phyloP scores from a whole-genome alignment of 1,284 basidiomycete genomes.

The Lentinula novae-zelandiae region DNA sequence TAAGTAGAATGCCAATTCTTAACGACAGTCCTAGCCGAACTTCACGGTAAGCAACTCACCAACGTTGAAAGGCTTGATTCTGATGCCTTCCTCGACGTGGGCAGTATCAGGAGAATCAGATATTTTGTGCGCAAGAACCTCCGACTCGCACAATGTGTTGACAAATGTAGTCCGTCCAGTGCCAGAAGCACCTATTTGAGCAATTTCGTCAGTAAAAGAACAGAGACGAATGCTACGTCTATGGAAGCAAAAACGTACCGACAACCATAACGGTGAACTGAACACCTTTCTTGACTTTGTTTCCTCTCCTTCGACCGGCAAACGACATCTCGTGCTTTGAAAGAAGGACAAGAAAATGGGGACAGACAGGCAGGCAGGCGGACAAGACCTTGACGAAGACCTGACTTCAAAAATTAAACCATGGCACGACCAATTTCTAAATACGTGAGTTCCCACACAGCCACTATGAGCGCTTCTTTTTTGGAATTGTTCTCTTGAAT shows the following conservation, averaged over 20 bases:
- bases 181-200: slow-evolving; percentile 79
- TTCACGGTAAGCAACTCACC: slow-evolving; percentile 50
- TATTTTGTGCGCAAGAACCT: slow-evolving; percentile 84
- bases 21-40: not conserved
- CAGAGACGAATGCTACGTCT: slow-evolving; percentile 1
- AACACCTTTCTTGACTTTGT: slow-evolving; percentile 96
- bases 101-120: slow-evolving; percentile 86
- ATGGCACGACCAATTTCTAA: not conserved
- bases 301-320: slow-evolving; percentile 83
- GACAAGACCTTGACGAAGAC: not conserved
- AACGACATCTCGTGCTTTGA: slow-evolving; percentile 56
- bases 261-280: slow-evolving; percentile 96
- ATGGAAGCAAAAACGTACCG: slow-evolving; percentile 48
- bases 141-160: slow-evolving; percentile 95
- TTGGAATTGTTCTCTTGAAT: not conserved
- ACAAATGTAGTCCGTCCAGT: slow-evolving; percentile 97
- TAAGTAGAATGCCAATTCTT: slow-evolving; percentile 25
- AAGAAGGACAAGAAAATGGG: slow-evolving; percentile 6
- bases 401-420: not conserved
- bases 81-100: slow-evolving; percentile 92
- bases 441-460: not conserved
- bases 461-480: not conserved
- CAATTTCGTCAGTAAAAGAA: slow-evolving; percentile 20
- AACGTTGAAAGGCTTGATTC: slow-evolving; percentile 94
- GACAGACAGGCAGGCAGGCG: not conserved